Base-by-base conservation (phyloP, 2,329 filamentous ascomycete genomes). In the Colletotrichum camelliae region DNA sequence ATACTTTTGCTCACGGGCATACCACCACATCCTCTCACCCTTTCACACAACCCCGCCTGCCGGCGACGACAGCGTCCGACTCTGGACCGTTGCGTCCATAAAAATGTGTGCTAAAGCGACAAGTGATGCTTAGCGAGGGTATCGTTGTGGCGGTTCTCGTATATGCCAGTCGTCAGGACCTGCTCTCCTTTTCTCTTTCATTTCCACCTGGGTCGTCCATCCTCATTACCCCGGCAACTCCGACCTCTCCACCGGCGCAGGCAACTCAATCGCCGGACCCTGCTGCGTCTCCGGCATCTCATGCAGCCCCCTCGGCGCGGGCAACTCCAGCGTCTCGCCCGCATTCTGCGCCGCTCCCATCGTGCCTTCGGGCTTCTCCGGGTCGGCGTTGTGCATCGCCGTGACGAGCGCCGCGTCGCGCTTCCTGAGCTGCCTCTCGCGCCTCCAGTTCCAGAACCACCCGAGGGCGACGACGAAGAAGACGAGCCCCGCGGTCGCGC, bases 231-330 rank as follows among this genome's bases (percentile, higher is more conserved):
- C 74, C 15, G 74, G 74, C 58, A 76, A 24, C 24, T 76, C 70
- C 31, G 72, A 72, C 31, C 74, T 57, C 37, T 76, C 74, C n/a
- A 76, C 43, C 12, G 73, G 74, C 4, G 74, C 74, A 16, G 74
- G 74, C 8, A 76, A 6, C 16, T 76, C 74, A 7, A 76, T 61
- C 1, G 70, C 62, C 4, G 74, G 74, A 1, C 74, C 74, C 43
- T 75, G 70, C n/a, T 62, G 64, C 10, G 74, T 76, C 70, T 69
- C 43, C 33, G 74, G 74, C 74, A 76, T 76, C 65, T 76, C 74
- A 18, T 76, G 74, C n/a, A 76, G 1, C 3, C 48, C 74, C 21
- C 74, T 67, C n/a, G 74, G 74, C 2, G 74, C 74, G 7, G 70
- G 70, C 29, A 76, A 21, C 16, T 76, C 74, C 1, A 60, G 21